Evolutionary conservation across 306 rosid genomes (phyloP), one percentile per base, ranked within the genome.

Genomic region (Acmispon strigosus): DNA sequence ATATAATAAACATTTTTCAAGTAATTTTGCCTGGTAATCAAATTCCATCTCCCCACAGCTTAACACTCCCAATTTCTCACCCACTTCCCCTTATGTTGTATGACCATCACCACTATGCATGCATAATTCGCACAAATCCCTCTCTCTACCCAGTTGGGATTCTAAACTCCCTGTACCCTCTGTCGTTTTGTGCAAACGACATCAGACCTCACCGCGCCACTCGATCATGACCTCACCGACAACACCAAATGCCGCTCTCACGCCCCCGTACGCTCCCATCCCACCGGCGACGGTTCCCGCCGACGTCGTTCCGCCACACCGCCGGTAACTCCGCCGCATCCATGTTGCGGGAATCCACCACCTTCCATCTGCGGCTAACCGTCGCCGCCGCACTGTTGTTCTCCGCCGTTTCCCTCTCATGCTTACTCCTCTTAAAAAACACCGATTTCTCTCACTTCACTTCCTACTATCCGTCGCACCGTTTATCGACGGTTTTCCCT

Each of bases 341-440:
- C 70, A 72, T 83, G 84, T 62, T 10, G 37, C 71, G 73, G 50
- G 84, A 79, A 7, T 75, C 79, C 39, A 0, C 70, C 18, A 17
- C 16, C 50, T 8, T 75, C 57, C 66, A 17, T 43, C 74, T 66
- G 45, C 77, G 81, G 13, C 79, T 74, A 10, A 48, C 43, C 24
- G 49, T 79, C 32, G n/a, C 49, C 18, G 55, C 77, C 14, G 70
- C 71, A 1, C 83, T 88, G 48, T 41, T 88, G 59, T 77, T 88
- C 54, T 50, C 77, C 43, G 54, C 72, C 24, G 70, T 85, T 17
- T 88, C 81, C 34, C 76, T 88, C 75, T 83, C 78, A 12, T 86
- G 82, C 70, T 18, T 86, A 10, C 18, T 86, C 47, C 61, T 91
- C 62, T 55, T 85, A 36, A 22, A 76, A 70, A 80, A 75, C 75